Evolutionary conservation across 225 moss, liverwort and hornwort species (phyloP).

Genomic region (Takakia lepidozioides): DNA sequence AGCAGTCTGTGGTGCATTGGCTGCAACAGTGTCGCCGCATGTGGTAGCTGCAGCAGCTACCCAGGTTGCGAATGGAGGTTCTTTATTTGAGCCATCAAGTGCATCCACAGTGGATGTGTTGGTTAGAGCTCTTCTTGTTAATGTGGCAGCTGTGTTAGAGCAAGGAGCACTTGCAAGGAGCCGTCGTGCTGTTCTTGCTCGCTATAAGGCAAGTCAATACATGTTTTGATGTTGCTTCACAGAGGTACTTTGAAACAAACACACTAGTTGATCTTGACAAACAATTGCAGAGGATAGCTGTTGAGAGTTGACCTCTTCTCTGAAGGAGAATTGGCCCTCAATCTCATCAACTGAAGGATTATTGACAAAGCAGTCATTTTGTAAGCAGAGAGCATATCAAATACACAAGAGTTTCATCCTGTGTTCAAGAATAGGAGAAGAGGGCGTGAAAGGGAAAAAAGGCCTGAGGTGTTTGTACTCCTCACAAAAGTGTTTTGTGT

Average conservation of each 20-base stretch:
- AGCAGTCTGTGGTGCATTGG: slow-evolving; percentile 56
- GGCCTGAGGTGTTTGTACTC: too few species aligned
- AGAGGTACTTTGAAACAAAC: too few species aligned
- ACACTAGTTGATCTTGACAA: too few species aligned
- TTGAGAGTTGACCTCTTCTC: too few species aligned
- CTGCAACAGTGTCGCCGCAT: slow-evolving; percentile 48
- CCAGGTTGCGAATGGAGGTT: slow-evolving; percentile 27
- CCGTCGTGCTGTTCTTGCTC: slow-evolving; percentile 35
- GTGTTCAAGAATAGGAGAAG: too few species aligned
- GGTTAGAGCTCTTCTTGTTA: slow-evolving; percentile 38
- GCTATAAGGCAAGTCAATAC: slow-evolving; percentile 66
- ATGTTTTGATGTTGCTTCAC: too few species aligned
- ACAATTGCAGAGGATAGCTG: too few species aligned
- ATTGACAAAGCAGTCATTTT: too few species aligned
- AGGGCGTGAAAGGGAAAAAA: too few species aligned
- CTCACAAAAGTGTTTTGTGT: neutral
- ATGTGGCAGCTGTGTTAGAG: slow-evolving; percentile 27
- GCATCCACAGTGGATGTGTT: slow-evolving; percentile 51
- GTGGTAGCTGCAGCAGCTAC: slow-evolving; percentile 35
- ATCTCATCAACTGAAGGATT: neutral
- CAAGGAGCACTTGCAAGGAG: slow-evolving; percentile 42
- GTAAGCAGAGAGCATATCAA: too few species aligned
- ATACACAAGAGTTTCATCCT: too few species aligned
- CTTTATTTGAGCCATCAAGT: slow-evolving; percentile 22
- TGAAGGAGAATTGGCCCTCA: neutral